Percentiles rank a stretch among this genome's conserved stretches.
Conservation (phyloP, 2,329 filamentous ascomycete genomes). For the Penicillium sp. region DNA sequence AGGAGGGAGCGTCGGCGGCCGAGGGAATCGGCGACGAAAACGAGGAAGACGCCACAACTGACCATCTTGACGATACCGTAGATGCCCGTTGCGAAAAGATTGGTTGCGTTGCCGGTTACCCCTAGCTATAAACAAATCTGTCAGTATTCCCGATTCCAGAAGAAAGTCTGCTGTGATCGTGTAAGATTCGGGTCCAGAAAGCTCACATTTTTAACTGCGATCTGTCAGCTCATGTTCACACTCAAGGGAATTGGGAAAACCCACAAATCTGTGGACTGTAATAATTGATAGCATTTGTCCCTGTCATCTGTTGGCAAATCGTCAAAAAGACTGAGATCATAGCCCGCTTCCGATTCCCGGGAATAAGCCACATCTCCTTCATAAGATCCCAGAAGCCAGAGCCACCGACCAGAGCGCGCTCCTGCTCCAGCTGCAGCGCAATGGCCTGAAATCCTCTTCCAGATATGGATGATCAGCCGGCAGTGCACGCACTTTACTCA, state of each 20-base stretch:
- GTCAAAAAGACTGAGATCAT: constrained; percentile 56
- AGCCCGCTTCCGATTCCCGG: constrained; percentile 54
- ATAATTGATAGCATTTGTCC: constrained; percentile 63
- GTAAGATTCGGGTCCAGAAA: neutral
- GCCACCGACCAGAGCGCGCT: constrained; percentile 58
- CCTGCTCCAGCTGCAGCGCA: constrained; percentile 60
- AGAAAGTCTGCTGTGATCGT: too few species aligned
- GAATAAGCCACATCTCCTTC: constrained; percentile 63
- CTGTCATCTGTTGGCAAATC: constrained; percentile 56
- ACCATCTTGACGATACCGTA: constrained; percentile 71
- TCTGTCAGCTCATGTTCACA: constrained; percentile 4
- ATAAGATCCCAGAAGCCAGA: constrained; percentile 57
- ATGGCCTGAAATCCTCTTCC: constrained; percentile 63
- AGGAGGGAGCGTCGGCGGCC: constrained; percentile 63
- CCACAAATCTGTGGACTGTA: constrained; percentile 70
- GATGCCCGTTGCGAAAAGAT: constrained; percentile 70
- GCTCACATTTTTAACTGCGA: constrained; percentile 23
- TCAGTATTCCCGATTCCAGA: neutral
- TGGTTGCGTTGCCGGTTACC: constrained; percentile 55
- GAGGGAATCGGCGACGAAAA: constrained; percentile 68
- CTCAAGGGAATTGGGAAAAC: neutral
- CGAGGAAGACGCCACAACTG: constrained; percentile 63
- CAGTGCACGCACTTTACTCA: constrained; percentile 59
- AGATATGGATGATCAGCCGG: constrained; percentile 54
- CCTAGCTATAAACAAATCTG: constrained; percentile 51